Percentiles rank a stretch among this genome's conserved stretches.
phyloP scores from a whole-genome alignment of 768 basidiomycete genomes.

The Holtermannia corniformis region DNA sequence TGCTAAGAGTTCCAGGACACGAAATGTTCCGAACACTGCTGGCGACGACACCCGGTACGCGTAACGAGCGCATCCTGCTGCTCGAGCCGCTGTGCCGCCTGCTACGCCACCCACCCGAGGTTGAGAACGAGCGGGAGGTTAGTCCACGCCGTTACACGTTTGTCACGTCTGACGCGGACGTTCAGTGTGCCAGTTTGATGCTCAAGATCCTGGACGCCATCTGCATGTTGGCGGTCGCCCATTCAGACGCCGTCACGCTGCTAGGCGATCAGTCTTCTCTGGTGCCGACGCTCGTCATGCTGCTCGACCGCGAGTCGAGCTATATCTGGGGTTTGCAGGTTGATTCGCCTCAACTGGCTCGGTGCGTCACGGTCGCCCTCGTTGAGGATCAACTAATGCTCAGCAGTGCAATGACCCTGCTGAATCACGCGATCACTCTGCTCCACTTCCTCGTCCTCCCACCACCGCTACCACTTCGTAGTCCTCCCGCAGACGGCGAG shows the following conservation, averaged over 20 bases:
- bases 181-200: too few relatives aligned
- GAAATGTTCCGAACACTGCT: too few relatives aligned
- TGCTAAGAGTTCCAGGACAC: too few relatives aligned
- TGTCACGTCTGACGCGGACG: too few relatives aligned
- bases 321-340: constrained; percentile 28
- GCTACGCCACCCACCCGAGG: too few relatives aligned
- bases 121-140: too few relatives aligned
- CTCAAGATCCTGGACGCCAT: constrained; percentile 15
- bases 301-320: constrained; percentile 20
- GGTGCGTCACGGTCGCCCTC: constrained; percentile 9
- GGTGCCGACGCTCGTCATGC: constrained; percentile 21
- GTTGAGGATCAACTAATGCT: too few relatives aligned
- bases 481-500: neutral
- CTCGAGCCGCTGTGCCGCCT: too few relatives aligned
- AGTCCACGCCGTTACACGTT: too few relatives aligned
- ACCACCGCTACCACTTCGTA: constrained; percentile 2
- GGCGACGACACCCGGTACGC: too few relatives aligned
- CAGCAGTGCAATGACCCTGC: constrained; percentile 7
- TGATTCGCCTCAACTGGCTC: neutral
- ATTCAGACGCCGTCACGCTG: constrained; percentile 28
- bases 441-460: constrained; percentile 27
- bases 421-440: constrained; percentile 11
- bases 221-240: constrained; percentile 22
- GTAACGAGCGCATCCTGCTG: too few relatives aligned
- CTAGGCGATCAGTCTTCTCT: constrained; percentile 22